Evolutionary conservation across 164 flowering plant species (phyloP).

Genomic region (Tinospora cordifolia): DNA sequence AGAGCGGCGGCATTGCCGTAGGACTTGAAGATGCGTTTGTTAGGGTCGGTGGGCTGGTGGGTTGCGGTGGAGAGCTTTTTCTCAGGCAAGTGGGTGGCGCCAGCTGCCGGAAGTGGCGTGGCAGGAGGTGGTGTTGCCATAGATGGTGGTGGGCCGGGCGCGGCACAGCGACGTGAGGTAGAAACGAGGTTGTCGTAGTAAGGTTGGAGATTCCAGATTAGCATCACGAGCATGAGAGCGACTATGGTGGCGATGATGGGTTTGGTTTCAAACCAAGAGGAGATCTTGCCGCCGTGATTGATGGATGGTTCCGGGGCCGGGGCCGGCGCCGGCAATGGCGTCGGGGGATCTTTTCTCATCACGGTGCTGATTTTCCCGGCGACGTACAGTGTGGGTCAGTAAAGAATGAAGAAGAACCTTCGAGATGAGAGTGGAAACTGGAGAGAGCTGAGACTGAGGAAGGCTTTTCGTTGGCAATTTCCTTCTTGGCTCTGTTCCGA

Average conservation of each 20-base stretch:
- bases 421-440: not conserved
- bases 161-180: constrained; percentile 16
- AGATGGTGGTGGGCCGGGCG: constrained; percentile 13
- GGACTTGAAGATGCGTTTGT: constrained; percentile 38
- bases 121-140: not conserved
- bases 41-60: constrained; percentile 25
- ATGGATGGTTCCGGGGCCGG: not conserved
- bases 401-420: not conserved
- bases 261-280: constrained; percentile 47
- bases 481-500: not conserved
- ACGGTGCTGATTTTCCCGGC: not conserved
- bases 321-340: not conserved
- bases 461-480: not conserved
- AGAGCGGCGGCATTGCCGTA: constrained; percentile 58
- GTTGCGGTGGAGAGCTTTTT: constrained; percentile 9
- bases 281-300: constrained; percentile 17
- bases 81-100: not conserved
- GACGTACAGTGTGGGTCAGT: not conserved
- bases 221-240: constrained; percentile 38
- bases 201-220: constrained; percentile 58
- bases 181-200: constrained; percentile 25
- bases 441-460: not conserved
- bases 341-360: not conserved
- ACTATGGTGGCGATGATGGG: constrained; percentile 43
- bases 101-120: too few relatives aligned